Evolutionary conservation across 192 early-diverging fungal genomes (phyloP).

Genomic region (Radiomyces spectabilis): DNA sequence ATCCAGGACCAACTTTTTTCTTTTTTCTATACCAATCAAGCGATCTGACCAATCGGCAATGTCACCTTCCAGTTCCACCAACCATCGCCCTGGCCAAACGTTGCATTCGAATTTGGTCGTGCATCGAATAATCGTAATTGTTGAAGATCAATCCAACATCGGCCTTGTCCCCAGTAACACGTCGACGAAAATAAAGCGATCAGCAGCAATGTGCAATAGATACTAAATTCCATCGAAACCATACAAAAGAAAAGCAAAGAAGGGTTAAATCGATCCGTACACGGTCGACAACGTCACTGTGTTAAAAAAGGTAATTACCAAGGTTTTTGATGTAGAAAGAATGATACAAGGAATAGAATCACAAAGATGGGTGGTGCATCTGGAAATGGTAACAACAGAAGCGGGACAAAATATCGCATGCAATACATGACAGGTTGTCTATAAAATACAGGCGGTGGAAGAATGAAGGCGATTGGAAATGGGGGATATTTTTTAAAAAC

Average conservation of each 20-base stretch:
- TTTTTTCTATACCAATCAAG: background rate
- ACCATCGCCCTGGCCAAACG: constrained; percentile 21
- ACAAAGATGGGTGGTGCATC: constrained; percentile 52
- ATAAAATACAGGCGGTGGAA: background rate
- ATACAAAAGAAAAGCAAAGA: no score
- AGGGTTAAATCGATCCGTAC: no score
- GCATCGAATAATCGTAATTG: constrained; percentile 24
- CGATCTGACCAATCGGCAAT: constrained; percentile 21
- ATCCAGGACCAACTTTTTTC: no score
- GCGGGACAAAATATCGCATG: constrained; percentile 51
- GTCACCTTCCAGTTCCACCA: constrained; percentile 29
- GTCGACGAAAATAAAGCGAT: constrained; percentile 50
- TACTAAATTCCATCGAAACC: no score
- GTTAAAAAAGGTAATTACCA: constrained; percentile 49
- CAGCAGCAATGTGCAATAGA: constrained; percentile 47
- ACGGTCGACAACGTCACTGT: no score
- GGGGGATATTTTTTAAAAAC: no score
- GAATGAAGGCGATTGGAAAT: background rate
- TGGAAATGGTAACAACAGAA: constrained; percentile 51
- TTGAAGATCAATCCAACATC: constrained; percentile 52
- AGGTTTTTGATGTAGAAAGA: constrained; percentile 50
- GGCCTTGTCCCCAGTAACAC: constrained; percentile 55
- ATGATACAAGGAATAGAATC: constrained; percentile 43
- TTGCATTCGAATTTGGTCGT: constrained; percentile 16
- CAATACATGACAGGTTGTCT: constrained; percentile 39